A percentile compares a stretch with the other conserved stretches of the same genome.
phyloP scores from a whole-genome alignment of 805 yeast species.

The Komagataella pseudopastoris region DNA sequence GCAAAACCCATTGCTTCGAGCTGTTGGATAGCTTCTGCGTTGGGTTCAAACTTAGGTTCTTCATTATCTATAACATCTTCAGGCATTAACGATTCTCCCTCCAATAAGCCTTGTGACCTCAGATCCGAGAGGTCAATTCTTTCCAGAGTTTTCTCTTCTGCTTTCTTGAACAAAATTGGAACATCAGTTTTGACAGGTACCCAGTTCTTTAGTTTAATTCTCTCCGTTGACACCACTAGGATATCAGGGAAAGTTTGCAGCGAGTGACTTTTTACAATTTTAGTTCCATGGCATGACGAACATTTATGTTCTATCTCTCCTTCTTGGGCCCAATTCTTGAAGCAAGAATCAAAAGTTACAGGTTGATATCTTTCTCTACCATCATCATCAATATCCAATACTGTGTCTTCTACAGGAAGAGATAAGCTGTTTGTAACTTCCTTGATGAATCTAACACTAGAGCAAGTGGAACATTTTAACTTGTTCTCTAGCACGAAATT shows the following conservation, averaged over 20 bases:
- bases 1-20: constrained; percentile 85
- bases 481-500: constrained; percentile 56
- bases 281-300: constrained; percentile 30
- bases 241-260: constrained; percentile 59
- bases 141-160: constrained; percentile 9
- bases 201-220: constrained; percentile 84
- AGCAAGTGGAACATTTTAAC: constrained; percentile 43
- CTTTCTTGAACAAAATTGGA: constrained; percentile 40
- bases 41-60: constrained; percentile 30
- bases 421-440: constrained; percentile 54
- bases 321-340: constrained; percentile 27
- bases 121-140: constrained; percentile 25
- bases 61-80: constrained; percentile 12
- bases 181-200: constrained; percentile 72
- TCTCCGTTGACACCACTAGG: constrained; percentile 57
- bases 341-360: constrained; percentile 34
- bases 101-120: constrained; percentile 25
- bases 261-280: constrained; percentile 25
- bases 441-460: constrained; percentile 39
- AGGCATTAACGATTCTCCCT: constrained; percentile 24
- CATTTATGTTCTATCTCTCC: constrained; percentile 58
- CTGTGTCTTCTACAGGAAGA: constrained; percentile 37
- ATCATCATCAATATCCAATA: constrained; percentile 22
- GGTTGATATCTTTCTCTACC: constrained; percentile 33
- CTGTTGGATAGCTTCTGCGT: constrained; percentile 36